phyloP scores from a whole-genome alignment of 164 flowering plant genomes.

The Cinnamomum micranthum region DNA sequence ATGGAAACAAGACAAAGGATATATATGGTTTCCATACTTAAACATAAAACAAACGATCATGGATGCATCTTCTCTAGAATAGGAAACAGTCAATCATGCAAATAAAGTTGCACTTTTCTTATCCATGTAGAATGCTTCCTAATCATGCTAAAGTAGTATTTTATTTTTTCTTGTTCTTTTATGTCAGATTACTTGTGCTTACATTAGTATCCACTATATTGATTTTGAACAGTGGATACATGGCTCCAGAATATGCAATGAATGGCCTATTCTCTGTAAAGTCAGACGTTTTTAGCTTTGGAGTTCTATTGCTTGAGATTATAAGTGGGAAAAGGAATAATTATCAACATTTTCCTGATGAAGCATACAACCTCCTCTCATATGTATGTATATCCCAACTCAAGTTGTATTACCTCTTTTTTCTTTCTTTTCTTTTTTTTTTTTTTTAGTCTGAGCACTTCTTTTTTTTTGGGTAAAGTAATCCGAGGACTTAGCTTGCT shows the following conservation, averaged over 20 bases:
- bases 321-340: constrained; percentile 22
- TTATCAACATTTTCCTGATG: background rate
- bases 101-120: too few species aligned
- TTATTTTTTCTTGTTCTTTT: background rate
- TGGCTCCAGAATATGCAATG: constrained; percentile 31
- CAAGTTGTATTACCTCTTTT: background rate
- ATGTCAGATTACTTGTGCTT: background rate
- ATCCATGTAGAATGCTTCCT: too few species aligned
- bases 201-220: too few species aligned
- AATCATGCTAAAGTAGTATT: too few species aligned
- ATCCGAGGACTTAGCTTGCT: too few species aligned
- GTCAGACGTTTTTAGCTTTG: constrained; percentile 27
- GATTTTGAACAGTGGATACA: constrained; percentile 21
- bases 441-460: too few species aligned
- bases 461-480: too few species aligned
- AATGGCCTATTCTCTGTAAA: constrained; percentile 25
- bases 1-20: too few species aligned
- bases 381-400: constrained; percentile 17
- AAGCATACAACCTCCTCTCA: constrained; percentile 12
- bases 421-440: background rate
- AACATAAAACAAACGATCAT: too few species aligned
- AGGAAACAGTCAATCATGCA: too few species aligned
- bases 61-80: too few species aligned
- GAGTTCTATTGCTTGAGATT: constrained; percentile 25
- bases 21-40: too few species aligned